Evolutionary conservation across 2,329 filamentous ascomycete genomes (phyloP), one percentile per base, ranked within the genome.

Genomic region (Periconia sp.): DNA sequence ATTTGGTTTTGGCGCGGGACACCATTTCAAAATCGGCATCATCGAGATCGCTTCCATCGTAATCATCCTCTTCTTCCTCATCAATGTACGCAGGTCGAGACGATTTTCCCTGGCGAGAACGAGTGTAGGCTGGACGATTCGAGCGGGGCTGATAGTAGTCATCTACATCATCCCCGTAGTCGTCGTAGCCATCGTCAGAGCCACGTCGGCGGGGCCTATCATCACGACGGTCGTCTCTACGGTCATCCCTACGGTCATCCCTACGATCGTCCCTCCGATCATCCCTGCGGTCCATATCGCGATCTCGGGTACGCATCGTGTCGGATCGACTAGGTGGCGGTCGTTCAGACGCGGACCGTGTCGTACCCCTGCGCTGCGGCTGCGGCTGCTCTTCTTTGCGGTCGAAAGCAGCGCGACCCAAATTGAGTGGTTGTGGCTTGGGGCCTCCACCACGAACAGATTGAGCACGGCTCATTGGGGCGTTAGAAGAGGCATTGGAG

Each of bases 11-110:
- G 17, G 66, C 61, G 10, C 81, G 78, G 46, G 78, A 85, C 33
- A 92, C 78, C 80, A 93, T 91, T 68, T 95, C 91, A 56, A 93
- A 93, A 19, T 91, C 89, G 17, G 82, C 85, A 59, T 91, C 87
- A 58, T 94, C 87, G 47, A 91, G 81, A 47, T 86, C 85, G 55
- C 90, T 87, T 61, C 89, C 87, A 51, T 88, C 85, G 49, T 80
- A 78, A 62, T 87, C 88, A n/a, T 81, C 86, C 53, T 91, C 88
- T 1, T 91, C 89, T 55, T 93, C 90, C 59, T 95, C 91, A 57
- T 92, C 89, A 60, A 90, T 89, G 67, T 89, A 92, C 49, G 84
- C 81, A 41, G 82, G 83, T 64, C 78, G 77, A 42, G 74, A 72
- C 52, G 19, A 61, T 60, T 64, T 72, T 78, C 78, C 61, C 45